Evolutionary conservation across 139 green algal genomes (phyloP).

Genomic region (Astrephomene gubernaculifera): DNA sequence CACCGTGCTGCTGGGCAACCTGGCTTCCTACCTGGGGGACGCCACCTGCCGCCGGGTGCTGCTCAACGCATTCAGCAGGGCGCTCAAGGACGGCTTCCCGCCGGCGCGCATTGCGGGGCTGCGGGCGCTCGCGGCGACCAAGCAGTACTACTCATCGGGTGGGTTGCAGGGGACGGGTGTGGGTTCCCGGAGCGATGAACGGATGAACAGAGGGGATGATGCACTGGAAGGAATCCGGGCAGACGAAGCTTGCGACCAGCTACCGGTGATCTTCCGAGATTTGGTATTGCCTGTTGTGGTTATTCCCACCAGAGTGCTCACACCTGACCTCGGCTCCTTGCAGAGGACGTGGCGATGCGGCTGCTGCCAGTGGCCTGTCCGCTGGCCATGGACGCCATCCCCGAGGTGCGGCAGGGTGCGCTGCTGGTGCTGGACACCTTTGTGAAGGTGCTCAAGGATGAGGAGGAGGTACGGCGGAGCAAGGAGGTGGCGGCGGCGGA

Average conservation of each 20-base stretch:
- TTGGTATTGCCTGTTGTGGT: too few species aligned
- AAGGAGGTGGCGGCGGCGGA: conserved; percentile 20
- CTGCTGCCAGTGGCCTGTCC: conserved; percentile 86
- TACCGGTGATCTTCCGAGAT: too few species aligned
- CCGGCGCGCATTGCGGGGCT: conserved; percentile 76
- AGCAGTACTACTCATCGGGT: conserved; percentile 39
- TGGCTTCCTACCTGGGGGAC: conserved; percentile 88
- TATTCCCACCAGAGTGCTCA: too few species aligned
- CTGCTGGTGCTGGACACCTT: conserved; percentile 68
- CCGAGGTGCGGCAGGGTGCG: conserved; percentile 63
- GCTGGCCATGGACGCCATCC: conserved; percentile 82
- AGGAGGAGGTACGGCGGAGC: conserved; percentile 24
- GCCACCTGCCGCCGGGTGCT: conserved; percentile 81
- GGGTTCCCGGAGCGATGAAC: too few species aligned
- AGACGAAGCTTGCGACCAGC: too few species aligned
- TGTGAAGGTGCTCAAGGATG: conserved; percentile 37
- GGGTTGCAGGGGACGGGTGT: too few species aligned
- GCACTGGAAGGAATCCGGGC: too few species aligned
- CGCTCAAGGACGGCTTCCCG: conserved; percentile 91
- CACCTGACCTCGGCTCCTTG: conserved; percentile 72
- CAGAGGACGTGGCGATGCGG: conserved; percentile 83
- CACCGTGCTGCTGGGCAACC: conserved; percentile 96
- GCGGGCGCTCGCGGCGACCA: conserved; percentile 82
- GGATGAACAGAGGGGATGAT: too few species aligned
- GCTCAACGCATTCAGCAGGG: conserved; percentile 95